Evolutionary conservation across 768 basidiomycete species (phyloP).

Genomic region (Tephrocybe sp.): DNA sequence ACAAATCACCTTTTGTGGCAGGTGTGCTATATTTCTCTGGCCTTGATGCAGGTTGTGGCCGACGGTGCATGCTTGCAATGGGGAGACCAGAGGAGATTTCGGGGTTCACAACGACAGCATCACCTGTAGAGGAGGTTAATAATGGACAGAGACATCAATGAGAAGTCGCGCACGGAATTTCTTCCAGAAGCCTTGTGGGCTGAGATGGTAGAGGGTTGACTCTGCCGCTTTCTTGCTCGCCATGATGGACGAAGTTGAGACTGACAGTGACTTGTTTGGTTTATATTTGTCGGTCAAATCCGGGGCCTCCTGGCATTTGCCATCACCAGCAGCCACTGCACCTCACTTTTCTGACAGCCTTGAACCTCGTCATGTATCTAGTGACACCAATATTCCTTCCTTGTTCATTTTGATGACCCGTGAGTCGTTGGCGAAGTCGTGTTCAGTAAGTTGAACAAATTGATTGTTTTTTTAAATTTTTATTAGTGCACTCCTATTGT

Average conservation of each 20-base stretch:
- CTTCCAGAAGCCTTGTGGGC: slow-evolving; percentile 93
- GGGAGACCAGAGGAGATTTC: slow-evolving; percentile 91
- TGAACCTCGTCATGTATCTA: too few relatives aligned
- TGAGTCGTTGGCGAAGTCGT: too few relatives aligned
- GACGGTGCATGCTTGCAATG: slow-evolving; percentile 65
- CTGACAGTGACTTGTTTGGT: slow-evolving; percentile 10
- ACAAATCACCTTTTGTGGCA: slow-evolving; percentile 71
- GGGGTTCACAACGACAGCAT: slow-evolving; percentile 80
- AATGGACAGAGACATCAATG: not conserved
- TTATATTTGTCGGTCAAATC: slow-evolving; percentile 16
- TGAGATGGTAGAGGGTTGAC: slow-evolving; percentile 86
- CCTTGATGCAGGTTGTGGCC: slow-evolving; percentile 85
- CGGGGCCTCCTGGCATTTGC: slow-evolving; percentile 1
- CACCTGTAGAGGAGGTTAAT: slow-evolving; percentile 48
- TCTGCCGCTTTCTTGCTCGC: slow-evolving; percentile 81
- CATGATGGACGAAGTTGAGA: slow-evolving; percentile 38
- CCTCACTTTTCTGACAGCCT: too few relatives aligned
- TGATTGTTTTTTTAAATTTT: too few relatives aligned
- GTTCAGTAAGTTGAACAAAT: too few relatives aligned
- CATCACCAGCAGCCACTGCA: too few relatives aligned
- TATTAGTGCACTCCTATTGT: too few relatives aligned
- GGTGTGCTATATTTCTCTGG: slow-evolving; percentile 86
- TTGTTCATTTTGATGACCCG: too few relatives aligned
- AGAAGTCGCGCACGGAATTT: slow-evolving; percentile 65
- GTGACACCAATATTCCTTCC: too few relatives aligned